Evolutionary conservation across 345 rosid species (phyloP).

Genomic region (Angophora floribunda): DNA sequence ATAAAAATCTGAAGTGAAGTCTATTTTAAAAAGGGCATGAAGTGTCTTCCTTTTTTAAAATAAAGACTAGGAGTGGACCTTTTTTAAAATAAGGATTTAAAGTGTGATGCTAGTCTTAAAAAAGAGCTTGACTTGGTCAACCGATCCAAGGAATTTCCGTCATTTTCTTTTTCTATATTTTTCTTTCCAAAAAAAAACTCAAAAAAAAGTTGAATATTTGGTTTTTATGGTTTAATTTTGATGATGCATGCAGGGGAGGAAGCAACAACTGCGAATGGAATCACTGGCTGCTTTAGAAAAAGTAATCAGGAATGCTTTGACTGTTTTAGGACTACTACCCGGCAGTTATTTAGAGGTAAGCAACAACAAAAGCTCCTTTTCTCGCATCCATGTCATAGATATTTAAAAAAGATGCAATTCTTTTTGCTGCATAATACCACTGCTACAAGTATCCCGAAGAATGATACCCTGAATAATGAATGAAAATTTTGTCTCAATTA

Average conservation of each 20-base stretch:
- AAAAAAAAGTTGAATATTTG: no score
- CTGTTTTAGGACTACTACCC: constrained; percentile 70
- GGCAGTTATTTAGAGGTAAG: constrained; percentile 64
- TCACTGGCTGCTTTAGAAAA: constrained; percentile 64
- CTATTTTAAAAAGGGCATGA: no score
- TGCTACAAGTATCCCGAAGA: neutral
- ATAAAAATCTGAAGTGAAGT: no score
- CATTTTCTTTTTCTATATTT: no score
- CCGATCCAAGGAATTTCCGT: no score
- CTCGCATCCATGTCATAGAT: neutral
- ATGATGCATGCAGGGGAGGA: constrained; percentile 58
- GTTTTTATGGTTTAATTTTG: neutral
- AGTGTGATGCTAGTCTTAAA: no score
- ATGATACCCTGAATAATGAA: rapidly evolving
- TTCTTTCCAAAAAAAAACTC: no score
- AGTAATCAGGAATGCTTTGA: constrained; percentile 47
- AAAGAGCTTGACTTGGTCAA: no score
- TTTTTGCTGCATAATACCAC: neutral
- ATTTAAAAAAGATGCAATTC: neutral
- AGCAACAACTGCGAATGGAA: constrained; percentile 53
- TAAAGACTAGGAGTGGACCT: no score
- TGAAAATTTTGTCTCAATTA: neutral
- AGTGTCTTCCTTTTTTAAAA: no score
- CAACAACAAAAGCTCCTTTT: neutral
- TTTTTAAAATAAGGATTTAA: no score